A percentile compares a stretch with the other conserved stretches of the same genome.
phyloP scores from a whole-genome alignment of 2,329 filamentous ascomycete species.

The Clonostachys rhizophaga region DNA sequence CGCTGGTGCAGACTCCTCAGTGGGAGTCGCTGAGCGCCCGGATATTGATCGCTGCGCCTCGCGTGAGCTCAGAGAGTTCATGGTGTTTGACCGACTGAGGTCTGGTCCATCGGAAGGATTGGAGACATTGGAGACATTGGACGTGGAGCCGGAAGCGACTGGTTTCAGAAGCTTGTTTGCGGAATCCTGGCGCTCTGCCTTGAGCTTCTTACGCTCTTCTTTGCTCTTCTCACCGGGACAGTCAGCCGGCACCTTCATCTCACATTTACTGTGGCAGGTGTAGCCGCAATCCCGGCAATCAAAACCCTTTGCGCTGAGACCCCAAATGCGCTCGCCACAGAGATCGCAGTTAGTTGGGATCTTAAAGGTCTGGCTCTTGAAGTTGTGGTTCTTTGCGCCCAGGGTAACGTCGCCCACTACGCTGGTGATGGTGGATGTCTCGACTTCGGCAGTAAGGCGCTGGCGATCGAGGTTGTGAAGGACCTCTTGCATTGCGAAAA shows the following conservation, averaged over 20 bases:
- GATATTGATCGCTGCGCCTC: constrained; percentile 66
- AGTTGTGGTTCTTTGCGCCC: constrained; percentile 92
- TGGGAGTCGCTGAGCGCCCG: constrained; percentile 30
- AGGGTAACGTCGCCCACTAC: constrained; percentile 89
- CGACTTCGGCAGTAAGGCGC: constrained; percentile 83
- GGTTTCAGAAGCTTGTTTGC: constrained; percentile 57
- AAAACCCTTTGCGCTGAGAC: constrained; percentile 91
- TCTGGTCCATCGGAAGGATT: constrained; percentile 49
- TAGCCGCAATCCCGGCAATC: constrained; percentile 96
- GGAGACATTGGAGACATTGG: constrained; percentile 33
- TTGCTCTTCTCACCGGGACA: constrained; percentile 93
- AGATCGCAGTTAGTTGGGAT: constrained; percentile 98
- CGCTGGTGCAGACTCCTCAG: constrained; percentile 37
- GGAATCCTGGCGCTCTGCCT: constrained; percentile 76
- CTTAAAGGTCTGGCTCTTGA: constrained; percentile 98
- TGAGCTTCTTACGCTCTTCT: constrained; percentile 92
- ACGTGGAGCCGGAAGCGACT: constrained; percentile 14
- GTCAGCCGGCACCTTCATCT: constrained; percentile 96
- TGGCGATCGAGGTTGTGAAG: constrained; percentile 81
- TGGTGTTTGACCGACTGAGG: constrained; percentile 77
- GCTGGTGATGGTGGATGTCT: constrained; percentile 87
- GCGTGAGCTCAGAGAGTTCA: constrained; percentile 85
- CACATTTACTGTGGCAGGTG: constrained; percentile 96
- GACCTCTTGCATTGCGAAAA: constrained; percentile 80
- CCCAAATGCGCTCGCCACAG: constrained; percentile 96